Evolutionary conservation across 805 yeast genomes (phyloP), one percentile per base, ranked within the genome.

Genomic region (Blastobotrys terrestris): DNA sequence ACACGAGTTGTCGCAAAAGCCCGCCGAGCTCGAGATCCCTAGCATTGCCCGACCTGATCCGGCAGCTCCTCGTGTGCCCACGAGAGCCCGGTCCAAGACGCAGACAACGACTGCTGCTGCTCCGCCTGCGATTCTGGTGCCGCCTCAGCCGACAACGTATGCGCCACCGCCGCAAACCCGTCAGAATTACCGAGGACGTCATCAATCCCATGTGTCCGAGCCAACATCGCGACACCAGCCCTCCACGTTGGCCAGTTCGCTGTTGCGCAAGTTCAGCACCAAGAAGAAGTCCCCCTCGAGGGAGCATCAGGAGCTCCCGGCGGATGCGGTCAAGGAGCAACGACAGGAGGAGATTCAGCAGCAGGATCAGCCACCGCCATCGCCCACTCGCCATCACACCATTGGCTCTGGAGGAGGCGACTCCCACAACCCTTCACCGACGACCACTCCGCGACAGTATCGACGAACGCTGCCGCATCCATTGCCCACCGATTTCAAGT

Each of bases 241-340:
- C 8, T 19, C 22, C 5, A 53, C 49, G 41, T 44, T 60, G 42
- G 62, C 63, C 15, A 47, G 58, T 11, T 53, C 57, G 3, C 42
- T 60, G 44, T 49, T 60, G 31, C 53, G 63, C n/a, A 51, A 60
- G 47, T 60, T 60, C 50, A 50, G 56, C 26, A 53, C 62, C 20
- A 55, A 55, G 14, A 46, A 50, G 20, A 55, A 50, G 48, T 47
- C 55, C 2, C 14, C 47, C 6, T 14, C 44, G 20, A 8, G 18
- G 20, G 20, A 26, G 19, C 44, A 15, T 41, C 19, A 41, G 16
- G 44, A 41, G 44, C 44, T 18, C 44, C 20, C 44, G 44, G 19
- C 20, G 20, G 3, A 8, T 18, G 41, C 41, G 16, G 44, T 18
- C 35, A 26, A 41, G 44, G 20, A 41, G 20, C 20, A 8, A 20